Conservation (phyloP, 345 rosid genomes). For the Linum trigynum region DNA sequence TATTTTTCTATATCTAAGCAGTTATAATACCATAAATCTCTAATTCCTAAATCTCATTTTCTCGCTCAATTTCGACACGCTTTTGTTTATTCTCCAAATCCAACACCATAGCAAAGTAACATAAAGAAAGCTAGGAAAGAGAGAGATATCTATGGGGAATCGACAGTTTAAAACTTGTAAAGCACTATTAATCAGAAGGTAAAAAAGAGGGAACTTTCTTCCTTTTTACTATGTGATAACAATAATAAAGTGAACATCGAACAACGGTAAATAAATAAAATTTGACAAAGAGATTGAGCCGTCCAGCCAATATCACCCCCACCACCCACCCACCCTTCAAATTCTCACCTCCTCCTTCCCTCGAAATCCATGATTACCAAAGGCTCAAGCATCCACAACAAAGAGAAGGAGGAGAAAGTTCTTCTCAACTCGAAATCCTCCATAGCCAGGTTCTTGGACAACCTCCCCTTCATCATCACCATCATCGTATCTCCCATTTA, state of each 20-base stretch:
- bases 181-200: no score
- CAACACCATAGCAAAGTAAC: no score
- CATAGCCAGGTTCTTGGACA: conserved; percentile 7
- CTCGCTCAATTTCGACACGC: no score
- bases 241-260: not conserved
- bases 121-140: no score
- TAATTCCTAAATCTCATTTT: no score
- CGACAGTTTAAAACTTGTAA: no score
- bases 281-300: conserved; percentile 33
- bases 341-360: no score
- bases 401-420: conserved; percentile 12
- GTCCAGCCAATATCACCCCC: conserved; percentile 44
- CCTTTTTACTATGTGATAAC: not conserved
- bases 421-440: conserved; percentile 1
- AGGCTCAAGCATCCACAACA: conserved; percentile 10
- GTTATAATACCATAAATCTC: no score
- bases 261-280: not conserved
- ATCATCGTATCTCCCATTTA: not conserved
- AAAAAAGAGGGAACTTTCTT: not conserved
- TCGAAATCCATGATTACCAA: conserved; percentile 4
- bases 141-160: no score
- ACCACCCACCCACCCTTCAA: not conserved
- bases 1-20: no score
- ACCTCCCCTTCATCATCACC: not conserved
- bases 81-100: no score